Evolutionary conservation across 208 protist genomes (phyloP).

Genomic region (Trypanosoma brucei): DNA sequence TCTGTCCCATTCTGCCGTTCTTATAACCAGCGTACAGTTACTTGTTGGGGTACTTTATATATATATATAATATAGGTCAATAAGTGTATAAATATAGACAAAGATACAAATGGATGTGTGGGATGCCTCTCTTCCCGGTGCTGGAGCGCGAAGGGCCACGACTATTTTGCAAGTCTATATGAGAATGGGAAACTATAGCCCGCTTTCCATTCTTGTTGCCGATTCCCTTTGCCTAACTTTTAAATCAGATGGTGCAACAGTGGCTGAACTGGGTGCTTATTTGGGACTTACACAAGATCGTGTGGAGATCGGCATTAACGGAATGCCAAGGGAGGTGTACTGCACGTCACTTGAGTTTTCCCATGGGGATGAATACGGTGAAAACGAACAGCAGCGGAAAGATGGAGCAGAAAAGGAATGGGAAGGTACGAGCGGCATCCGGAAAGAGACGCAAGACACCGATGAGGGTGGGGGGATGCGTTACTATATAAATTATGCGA

Average conservation of each 20-base stretch:
- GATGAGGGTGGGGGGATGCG: slow-evolving; percentile 28
- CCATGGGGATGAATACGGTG: slow-evolving; percentile 5
- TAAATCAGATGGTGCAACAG: slow-evolving; percentile 54
- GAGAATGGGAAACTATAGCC: slow-evolving; percentile 52
- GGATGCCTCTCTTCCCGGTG: slow-evolving; percentile 60
- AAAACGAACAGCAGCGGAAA: not conserved
- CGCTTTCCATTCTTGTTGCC: slow-evolving; percentile 55
- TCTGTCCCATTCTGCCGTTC: too few relatives aligned
- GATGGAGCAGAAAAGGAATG: not conserved
- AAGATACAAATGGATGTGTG: slow-evolving; percentile 28
- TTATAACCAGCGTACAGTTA: too few relatives aligned
- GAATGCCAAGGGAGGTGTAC: slow-evolving; percentile 57
- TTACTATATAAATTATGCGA: slow-evolving; percentile 80
- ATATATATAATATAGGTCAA: not conserved
- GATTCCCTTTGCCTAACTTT: slow-evolving; percentile 77
- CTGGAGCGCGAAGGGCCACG: slow-evolving; percentile 61
- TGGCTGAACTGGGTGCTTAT: slow-evolving; percentile 62
- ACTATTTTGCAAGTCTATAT: slow-evolving; percentile 79
- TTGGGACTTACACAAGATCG: slow-evolving; percentile 50
- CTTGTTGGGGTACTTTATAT: too few relatives aligned
- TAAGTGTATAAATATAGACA: not conserved
- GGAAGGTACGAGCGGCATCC: slow-evolving; percentile 5
- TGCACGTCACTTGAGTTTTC: slow-evolving; percentile 56
- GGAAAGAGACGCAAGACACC: slow-evolving; percentile 6
- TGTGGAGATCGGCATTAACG: slow-evolving; percentile 42